phyloP scores from a whole-genome alignment of 768 basidiomycete genomes.

The Mycena vitilis region DNA sequence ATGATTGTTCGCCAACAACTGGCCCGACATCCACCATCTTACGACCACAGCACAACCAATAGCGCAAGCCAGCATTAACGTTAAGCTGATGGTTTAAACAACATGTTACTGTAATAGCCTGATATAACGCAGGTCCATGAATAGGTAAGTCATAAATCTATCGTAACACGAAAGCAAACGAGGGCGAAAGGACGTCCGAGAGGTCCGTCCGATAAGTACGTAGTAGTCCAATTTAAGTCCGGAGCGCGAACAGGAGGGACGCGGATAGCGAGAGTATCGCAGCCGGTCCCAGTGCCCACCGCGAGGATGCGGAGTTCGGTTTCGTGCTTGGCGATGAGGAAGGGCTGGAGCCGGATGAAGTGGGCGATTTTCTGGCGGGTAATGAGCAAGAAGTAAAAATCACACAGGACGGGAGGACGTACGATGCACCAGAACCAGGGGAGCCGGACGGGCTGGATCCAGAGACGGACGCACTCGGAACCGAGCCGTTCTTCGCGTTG shows the following conservation, averaged over 20 bases:
- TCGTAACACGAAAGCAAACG: no score
- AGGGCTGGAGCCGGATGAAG: background rate
- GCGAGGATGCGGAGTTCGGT: background rate
- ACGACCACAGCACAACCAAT: no score
- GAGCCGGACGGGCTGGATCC: no score
- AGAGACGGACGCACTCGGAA: constrained; percentile 3
- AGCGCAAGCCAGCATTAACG: no score
- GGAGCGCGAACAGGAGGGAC: background rate
- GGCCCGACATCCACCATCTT: no score
- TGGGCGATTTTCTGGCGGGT: background rate
- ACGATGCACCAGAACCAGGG: background rate
- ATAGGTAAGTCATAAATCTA: no score
- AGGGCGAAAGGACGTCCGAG: no score
- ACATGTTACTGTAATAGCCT: no score
- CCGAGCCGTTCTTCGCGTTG: constrained; percentile 40
- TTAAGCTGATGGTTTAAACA: no score
- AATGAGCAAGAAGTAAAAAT: background rate
- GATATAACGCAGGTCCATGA: no score
- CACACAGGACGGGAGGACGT: background rate
- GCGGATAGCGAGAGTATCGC: background rate
- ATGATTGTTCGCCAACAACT: no score
- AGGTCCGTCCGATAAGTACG: no score
- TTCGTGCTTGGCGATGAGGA: background rate
- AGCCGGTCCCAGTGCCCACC: background rate
- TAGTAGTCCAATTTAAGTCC: background rate